Evolutionary conservation across 192 early-diverging fungal species (phyloP).

Genomic region (Backusella liffmaniae): DNA sequence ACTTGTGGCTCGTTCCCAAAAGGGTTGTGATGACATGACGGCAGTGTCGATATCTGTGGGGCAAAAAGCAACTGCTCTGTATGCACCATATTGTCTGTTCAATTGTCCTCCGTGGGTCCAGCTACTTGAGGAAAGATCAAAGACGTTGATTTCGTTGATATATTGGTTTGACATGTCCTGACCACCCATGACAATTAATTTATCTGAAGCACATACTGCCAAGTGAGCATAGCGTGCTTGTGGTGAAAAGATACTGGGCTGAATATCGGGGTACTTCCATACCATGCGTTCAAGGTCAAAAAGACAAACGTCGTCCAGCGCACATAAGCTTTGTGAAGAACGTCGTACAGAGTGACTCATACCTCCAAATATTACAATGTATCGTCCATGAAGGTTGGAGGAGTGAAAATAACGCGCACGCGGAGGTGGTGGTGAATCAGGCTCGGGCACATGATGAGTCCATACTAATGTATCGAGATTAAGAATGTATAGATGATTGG

Average conservation of each 20-base stretch:
- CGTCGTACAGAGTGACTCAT: slow-evolving; percentile 60
- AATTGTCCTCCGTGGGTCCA: slow-evolving; percentile 62
- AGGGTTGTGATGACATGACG: neutral
- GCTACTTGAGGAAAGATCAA: slow-evolving; percentile 55
- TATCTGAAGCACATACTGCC: slow-evolving; percentile 53
- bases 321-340: slow-evolving; percentile 46
- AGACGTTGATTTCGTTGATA: slow-evolving; percentile 67
- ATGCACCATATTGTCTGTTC: slow-evolving; percentile 67
- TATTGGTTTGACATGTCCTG: slow-evolving; percentile 74
- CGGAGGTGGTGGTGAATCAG: slow-evolving; percentile 36
- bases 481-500: slow-evolving; percentile 67
- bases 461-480: slow-evolving; percentile 62
- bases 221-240: slow-evolving; percentile 73
- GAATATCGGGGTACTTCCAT: slow-evolving; percentile 49
- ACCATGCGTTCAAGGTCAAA: slow-evolving; percentile 54
- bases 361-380: slow-evolving; percentile 70
- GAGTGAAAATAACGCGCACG: slow-evolving; percentile 74
- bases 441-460: slow-evolving; percentile 46
- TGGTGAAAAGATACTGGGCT: slow-evolving; percentile 46
- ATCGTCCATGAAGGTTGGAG: slow-evolving; percentile 56
- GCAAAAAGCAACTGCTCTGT: slow-evolving; percentile 63
- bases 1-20: neutral
- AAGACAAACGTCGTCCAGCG: slow-evolving; percentile 66
- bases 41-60: slow-evolving; percentile 11
- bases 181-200: slow-evolving; percentile 66